These are phyloP conservation scores for Apiospora arundinis DNA, from an alignment of 2,329 filamentous ascomycete species.

Conservation along the genomic window DNA sequence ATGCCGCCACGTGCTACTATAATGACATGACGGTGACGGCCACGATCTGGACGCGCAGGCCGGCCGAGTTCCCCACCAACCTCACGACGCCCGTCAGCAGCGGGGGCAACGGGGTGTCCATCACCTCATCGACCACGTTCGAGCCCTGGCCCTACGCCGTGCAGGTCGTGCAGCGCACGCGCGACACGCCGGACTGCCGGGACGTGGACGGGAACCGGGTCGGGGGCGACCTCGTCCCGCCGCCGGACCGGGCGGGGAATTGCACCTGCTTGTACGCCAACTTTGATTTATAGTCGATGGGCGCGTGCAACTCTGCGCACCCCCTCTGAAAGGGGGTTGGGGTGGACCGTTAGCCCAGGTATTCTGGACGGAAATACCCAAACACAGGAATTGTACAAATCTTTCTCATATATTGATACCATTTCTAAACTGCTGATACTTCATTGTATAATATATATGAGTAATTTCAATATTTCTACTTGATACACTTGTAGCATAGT, in stretches of 20 bases:
- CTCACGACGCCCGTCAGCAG: conserved; percentile 26
- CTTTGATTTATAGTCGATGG: conserved; percentile 31
- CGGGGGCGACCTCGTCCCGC: conserved; percentile 43
- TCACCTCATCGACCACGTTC: conserved; percentile 44
- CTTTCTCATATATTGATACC: no score
- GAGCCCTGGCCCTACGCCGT: conserved; percentile 64
- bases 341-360: no score
- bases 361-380: no score
- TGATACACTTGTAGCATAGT: no score
- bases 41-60: conserved; percentile 62
- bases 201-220: conserved; percentile 45
- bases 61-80: conserved; percentile 39
- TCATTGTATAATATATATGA: no score
- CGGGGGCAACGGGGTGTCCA: conserved; percentile 13
- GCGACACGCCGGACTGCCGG: conserved; percentile 60
- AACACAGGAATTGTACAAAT: no score
- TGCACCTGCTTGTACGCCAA: conserved; percentile 50
- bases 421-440: no score
- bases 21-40: conserved; percentile 61
- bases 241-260: conserved; percentile 30
- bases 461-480: no score
- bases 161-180: conserved; percentile 58
- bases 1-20: conserved; percentile 63
- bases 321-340: neutral
- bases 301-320: neutral